These are phyloP conservation scores for barrel medic (Medicago truncatula) DNA, from an alignment of 306 rosid species.

Conservation along the genomic window MtrunA17r5.0-ANR NC_053047.1:30772501-30773000, in stretches of 20 bases:
- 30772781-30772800: conserved; percentile 52
- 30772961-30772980: neutral
- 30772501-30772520: conserved; percentile 63
- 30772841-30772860: conserved; percentile 71
- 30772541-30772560: conserved; percentile 73
- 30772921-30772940: conserved; percentile 82
- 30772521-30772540: conserved; percentile 72
- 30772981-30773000: neutral
- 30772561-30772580: conserved; percentile 59
- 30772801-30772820: conserved; percentile 82
- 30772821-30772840: conserved; percentile 89
- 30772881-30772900: conserved; percentile 85
- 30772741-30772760: conserved; percentile 69
- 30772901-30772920: conserved; percentile 74
- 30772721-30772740: conserved; percentile 67
- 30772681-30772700: conserved; percentile 66
- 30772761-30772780: conserved; percentile 65
- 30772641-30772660: conserved; percentile 79
- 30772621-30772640: conserved; percentile 65
- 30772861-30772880: conserved; percentile 90
- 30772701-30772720: conserved; percentile 77
- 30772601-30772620: conserved; percentile 63
- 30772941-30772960: conserved; percentile 80
- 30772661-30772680: conserved; percentile 73
- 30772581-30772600: conserved; percentile 79